A percentile compares a stretch with the other conserved stretches of the same genome.
Evolutionary conservation across 352 stramenopile species (phyloP).

Genomic region (Pythium aristosporum): DNA sequence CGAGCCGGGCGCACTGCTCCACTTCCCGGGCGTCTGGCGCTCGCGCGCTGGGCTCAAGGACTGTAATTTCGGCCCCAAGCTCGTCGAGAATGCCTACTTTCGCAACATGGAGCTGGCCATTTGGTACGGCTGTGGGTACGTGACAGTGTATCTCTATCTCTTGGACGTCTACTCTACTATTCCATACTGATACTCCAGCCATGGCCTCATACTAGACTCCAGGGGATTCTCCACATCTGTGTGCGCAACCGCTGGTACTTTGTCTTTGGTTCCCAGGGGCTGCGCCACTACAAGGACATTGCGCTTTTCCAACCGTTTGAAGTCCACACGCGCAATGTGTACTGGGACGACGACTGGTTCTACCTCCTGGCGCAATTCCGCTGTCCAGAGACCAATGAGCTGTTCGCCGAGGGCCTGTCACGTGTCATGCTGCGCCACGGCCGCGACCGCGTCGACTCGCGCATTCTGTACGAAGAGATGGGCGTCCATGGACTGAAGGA

Average conservation of each 20-base stretch:
- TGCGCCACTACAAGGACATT: conserved; percentile 64
- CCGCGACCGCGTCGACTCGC: conserved; percentile 45
- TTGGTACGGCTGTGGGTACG: conserved; percentile 66
- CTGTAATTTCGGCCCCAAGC: conserved; percentile 48
- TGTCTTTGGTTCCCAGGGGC: conserved; percentile 64
- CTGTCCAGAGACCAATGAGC: conserved; percentile 54
- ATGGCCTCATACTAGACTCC: conserved; percentile 19
- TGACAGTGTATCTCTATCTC: no score
- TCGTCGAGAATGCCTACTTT: conserved; percentile 70
- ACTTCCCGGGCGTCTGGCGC: conserved; percentile 58
- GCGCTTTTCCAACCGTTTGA: conserved; percentile 53
- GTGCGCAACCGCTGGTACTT: conserved; percentile 65
- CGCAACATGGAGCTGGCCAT: conserved; percentile 73
- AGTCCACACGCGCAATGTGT: conserved; percentile 65
- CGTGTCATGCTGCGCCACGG: conserved; percentile 63
- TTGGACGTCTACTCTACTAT: no score
- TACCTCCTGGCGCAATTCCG: conserved; percentile 67
- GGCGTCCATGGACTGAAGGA: conserved; percentile 43
- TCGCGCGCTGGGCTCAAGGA: conserved; percentile 57
- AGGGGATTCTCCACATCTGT: conserved; percentile 58
- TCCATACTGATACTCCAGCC: no score
- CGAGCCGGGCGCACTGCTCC: conserved; percentile 44
- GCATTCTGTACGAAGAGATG: conserved; percentile 55
- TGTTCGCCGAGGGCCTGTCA: conserved; percentile 65
- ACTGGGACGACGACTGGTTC: conserved; percentile 75